These are phyloP conservation scores for Nannochloropsis gaditana DNA, from an alignment of 108 stramenopile genomes.

Conservation along the genomic window DNA sequence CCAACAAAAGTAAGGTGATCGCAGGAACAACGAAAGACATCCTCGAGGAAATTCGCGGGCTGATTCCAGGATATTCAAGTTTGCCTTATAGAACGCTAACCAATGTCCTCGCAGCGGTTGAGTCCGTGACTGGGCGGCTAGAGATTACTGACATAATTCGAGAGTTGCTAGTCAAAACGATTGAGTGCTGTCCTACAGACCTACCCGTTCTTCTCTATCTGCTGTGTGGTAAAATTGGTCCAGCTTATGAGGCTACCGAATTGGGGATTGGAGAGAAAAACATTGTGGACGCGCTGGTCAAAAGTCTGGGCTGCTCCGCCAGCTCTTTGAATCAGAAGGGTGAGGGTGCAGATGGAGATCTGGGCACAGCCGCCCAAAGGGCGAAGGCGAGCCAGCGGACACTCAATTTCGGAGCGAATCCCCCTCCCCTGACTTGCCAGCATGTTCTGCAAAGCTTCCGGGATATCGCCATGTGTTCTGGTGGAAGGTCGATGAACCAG, in stretches of 20 bases:
- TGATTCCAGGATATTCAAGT: not conserved
- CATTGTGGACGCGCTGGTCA: slow-evolving; percentile 80
- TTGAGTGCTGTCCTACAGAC: not conserved
- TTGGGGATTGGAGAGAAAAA: slow-evolving; percentile 93
- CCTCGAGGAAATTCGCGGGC: not conserved
- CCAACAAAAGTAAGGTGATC: not conserved
- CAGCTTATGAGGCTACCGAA: slow-evolving; percentile 87
- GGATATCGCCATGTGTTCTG: slow-evolving; percentile 64
- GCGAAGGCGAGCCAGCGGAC: slow-evolving; percentile 78
- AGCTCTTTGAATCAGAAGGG: slow-evolving; percentile 35
- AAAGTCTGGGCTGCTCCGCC: slow-evolving; percentile 37
- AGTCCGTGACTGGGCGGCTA: not conserved
- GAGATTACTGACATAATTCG: slow-evolving; percentile 16
- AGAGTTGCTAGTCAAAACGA: not conserved
- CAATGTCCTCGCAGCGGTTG: not conserved
- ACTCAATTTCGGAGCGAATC: slow-evolving; percentile 61
- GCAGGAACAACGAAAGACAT: not conserved
- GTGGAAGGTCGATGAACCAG: slow-evolving; percentile 73
- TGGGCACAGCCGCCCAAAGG: slow-evolving; percentile 80
- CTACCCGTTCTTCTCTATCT: slow-evolving; percentile 58
- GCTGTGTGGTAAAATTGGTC: slow-evolving; percentile 74
- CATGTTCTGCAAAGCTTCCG: slow-evolving; percentile 46
- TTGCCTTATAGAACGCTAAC: not conserved
- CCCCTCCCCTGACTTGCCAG: slow-evolving; percentile 60
- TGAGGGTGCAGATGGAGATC: slow-evolving; percentile 71